These are phyloP conservation scores for Sanghuangporus baumii DNA, from an alignment of 1,284 basidiomycete species.

Conservation along the genomic window DNA sequence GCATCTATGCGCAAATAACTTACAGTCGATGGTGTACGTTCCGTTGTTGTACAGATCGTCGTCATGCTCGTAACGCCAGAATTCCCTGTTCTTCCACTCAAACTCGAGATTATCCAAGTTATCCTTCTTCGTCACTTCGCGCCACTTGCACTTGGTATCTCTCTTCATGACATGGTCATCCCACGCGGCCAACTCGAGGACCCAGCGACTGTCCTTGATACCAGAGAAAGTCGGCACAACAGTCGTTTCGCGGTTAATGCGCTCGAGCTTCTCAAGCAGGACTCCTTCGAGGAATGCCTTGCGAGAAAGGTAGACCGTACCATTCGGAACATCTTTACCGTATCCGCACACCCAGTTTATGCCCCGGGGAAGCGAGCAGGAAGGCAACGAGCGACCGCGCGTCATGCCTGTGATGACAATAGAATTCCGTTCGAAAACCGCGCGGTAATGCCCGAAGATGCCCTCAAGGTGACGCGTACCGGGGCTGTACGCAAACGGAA, in stretches of 20 bases:
- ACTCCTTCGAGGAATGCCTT: constrained; percentile 28
- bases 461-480: constrained; percentile 2
- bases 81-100: constrained; percentile 18
- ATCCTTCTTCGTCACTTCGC: constrained; percentile 12
- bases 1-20: not conserved
- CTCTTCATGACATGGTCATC: constrained; percentile 24
- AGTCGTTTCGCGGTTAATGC: constrained; percentile 29
- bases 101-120: constrained; percentile 16
- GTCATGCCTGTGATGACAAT: constrained; percentile 29
- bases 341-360: constrained; percentile 24
- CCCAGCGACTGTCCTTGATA: constrained; percentile 24
- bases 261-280: constrained; percentile 25
- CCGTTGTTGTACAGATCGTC: constrained; percentile 14
- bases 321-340: constrained; percentile 23
- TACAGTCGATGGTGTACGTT: constrained; percentile 7
- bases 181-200: constrained; percentile 27
- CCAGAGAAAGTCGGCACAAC: constrained; percentile 27
- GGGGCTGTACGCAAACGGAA: constrained; percentile 8
- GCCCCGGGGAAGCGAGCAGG: constrained; percentile 22
- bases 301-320: constrained; percentile 27
- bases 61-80: constrained; percentile 18
- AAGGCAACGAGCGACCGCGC: constrained; percentile 22
- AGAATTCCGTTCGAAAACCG: constrained; percentile 15
- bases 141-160: constrained; percentile 24
- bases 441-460: constrained; percentile 6